These are phyloP conservation scores for Rasamsonia emersonii DNA, from an alignment of 2,329 filamentous ascomycete species.

Conservation along the genomic window DNA sequence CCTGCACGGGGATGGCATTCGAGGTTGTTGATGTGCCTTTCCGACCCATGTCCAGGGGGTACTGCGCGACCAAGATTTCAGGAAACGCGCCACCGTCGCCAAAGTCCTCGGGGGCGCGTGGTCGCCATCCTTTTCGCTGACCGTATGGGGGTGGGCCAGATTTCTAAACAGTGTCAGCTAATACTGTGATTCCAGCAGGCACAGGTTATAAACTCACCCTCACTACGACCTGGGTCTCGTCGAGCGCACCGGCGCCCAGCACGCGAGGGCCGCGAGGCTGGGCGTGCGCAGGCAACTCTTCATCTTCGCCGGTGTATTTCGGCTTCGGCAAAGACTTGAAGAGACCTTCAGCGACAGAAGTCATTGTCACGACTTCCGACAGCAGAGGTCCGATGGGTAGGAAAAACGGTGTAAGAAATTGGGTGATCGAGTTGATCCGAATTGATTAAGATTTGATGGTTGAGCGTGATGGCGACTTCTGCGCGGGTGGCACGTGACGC, in stretches of 20 bases:
- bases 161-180: constrained; percentile 44
- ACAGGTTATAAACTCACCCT: constrained; percentile 43
- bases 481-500: too few relatives aligned
- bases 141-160: constrained; percentile 81
- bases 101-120: constrained; percentile 80
- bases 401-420: too few relatives aligned
- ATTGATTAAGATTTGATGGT: too few relatives aligned
- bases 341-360: constrained; percentile 62
- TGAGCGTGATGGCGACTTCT: too few relatives aligned
- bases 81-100: constrained; percentile 95
- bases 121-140: constrained; percentile 81
- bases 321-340: constrained; percentile 77
- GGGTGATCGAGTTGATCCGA: too few relatives aligned
- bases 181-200: too few relatives aligned
- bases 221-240: constrained; percentile 77
- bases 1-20: constrained; percentile 86
- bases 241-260: constrained; percentile 67
- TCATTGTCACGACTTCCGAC: too few relatives aligned
- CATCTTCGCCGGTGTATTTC: constrained; percentile 82
- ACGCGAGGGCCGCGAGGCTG: constrained; percentile 75
- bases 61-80: constrained; percentile 87
- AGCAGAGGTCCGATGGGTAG: too few relatives aligned
- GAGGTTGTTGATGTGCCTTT: constrained; percentile 60
- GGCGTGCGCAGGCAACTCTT: constrained; percentile 63
- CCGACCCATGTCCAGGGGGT: constrained; percentile 88